These are phyloP conservation scores for Anethum foeniculum DNA, from an alignment of 140 eudicot genomes.

Conservation along the genomic window DNA sequence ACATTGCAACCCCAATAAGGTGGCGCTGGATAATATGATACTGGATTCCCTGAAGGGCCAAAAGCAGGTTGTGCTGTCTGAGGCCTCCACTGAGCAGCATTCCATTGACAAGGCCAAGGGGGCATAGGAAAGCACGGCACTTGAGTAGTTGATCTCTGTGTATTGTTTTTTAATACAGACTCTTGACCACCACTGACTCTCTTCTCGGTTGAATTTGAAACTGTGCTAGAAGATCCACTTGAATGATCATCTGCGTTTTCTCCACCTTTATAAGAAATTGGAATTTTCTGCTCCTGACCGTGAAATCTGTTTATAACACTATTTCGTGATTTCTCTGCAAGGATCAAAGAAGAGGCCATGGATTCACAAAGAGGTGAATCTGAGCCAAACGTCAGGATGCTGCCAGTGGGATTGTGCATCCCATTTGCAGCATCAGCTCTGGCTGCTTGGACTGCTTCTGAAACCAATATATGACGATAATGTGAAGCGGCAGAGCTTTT, in stretches of 20 bases:
- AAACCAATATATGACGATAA: conserved; percentile 32
- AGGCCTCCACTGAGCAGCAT: conserved; percentile 22
- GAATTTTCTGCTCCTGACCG: conserved; percentile 13
- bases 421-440: conserved; percentile 23
- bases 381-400: conserved; percentile 38
- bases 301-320: conserved; percentile 12
- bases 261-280: conserved; percentile 12
- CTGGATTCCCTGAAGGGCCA: conserved; percentile 30
- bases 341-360: conserved; percentile 37
- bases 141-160: conserved; percentile 26
- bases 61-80: conserved; percentile 21
- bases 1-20: conserved; percentile 43
- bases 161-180: conserved; percentile 6
- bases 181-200: conserved; percentile 7
- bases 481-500: conserved; percentile 41
- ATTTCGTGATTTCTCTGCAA: conserved; percentile 27
- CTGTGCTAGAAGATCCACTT: conserved; percentile 20
- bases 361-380: conserved; percentile 51
- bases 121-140: conserved; percentile 29
- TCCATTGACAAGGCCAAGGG: conserved; percentile 45
- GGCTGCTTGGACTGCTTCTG: conserved; percentile 30
- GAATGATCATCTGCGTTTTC: conserved; percentile 23
- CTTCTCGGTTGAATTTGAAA: conserved; percentile 28
- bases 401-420: conserved; percentile 33
- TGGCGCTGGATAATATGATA: conserved; percentile 35